A percentile compares a stretch with the other conserved stretches of the same genome.
These are phyloP conservation scores for Suillus hirtellus DNA, from an alignment of 768 basidiomycete species.

Conservation along the genomic window DNA sequence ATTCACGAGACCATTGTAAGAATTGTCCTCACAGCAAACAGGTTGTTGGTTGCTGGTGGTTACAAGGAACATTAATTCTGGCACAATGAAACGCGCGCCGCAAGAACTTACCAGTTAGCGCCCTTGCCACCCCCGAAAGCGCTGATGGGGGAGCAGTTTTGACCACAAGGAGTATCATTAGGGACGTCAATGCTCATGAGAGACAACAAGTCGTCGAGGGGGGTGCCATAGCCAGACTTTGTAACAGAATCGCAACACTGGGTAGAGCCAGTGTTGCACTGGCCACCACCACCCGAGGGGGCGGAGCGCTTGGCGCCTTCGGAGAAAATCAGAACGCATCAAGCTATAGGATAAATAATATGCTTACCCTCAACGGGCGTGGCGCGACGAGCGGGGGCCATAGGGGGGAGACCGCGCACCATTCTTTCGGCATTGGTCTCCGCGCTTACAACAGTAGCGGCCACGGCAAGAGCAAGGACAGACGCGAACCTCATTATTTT, in stretches of 20 bases:
- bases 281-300: constrained; percentile 35
- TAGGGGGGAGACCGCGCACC: constrained; percentile 52
- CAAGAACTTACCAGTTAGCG: constrained; percentile 20
- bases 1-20: constrained; percentile 36
- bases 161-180: constrained; percentile 18
- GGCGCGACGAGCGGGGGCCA: constrained; percentile 39
- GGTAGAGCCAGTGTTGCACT: constrained; percentile 20
- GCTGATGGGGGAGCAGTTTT: constrained; percentile 35
- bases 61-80: background rate
- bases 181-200: background rate
- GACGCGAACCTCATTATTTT: constrained; percentile 31
- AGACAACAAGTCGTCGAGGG: background rate
- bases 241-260: constrained; percentile 22
- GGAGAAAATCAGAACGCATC: background rate
- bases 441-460: constrained; percentile 38
- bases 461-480: constrained; percentile 38
- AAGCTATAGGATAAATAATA: background rate
- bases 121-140: constrained; percentile 23
- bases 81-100: too few relatives aligned
- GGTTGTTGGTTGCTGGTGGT: constrained; percentile 32
- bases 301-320: constrained; percentile 36
- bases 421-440: constrained; percentile 56
- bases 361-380: constrained; percentile 37
- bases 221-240: fast-evolving
- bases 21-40: constrained; percentile 42